Evolutionary conservation across 1,139 yeast species (phyloP).

Genomic region (Taphrina confusa): DNA sequence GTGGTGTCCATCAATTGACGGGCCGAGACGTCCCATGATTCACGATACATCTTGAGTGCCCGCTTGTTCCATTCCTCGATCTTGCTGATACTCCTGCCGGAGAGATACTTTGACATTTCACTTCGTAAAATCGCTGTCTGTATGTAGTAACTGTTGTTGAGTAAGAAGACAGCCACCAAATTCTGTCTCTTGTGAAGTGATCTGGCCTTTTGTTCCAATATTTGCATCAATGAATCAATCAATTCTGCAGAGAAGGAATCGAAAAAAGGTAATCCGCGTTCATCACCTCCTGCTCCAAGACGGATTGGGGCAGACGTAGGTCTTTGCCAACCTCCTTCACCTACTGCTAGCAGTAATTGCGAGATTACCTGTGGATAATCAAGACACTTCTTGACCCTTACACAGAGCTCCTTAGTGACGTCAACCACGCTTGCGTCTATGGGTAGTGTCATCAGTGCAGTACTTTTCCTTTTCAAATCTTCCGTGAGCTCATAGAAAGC

Average conservation of each 20-base stretch:
- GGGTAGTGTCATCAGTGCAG: slow-evolving; percentile 17
- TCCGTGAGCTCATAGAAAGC: slow-evolving; percentile 33
- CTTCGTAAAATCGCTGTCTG: slow-evolving; percentile 8
- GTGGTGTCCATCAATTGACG: slow-evolving; percentile 70
- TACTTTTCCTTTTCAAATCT: slow-evolving; percentile 20
- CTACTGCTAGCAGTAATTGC: slow-evolving; percentile 26
- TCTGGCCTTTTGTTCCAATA: slow-evolving; percentile 34
- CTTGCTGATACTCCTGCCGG: slow-evolving; percentile 45
- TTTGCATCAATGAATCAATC: slow-evolving; percentile 20
- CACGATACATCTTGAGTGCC: slow-evolving; percentile 71
- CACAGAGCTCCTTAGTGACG: slow-evolving; percentile 23
- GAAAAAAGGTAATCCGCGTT: slow-evolving; percentile 2
- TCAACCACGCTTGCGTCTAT: slow-evolving; percentile 30
- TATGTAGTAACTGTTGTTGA: slow-evolving; percentile 31
- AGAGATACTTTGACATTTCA: slow-evolving; percentile 14
- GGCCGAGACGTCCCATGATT: slow-evolving; percentile 74
- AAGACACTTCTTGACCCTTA: slow-evolving; percentile 17
- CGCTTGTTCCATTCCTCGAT: slow-evolving; percentile 70
- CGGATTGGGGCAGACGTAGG: slow-evolving; percentile 7
- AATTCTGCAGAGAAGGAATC: slow-evolving; percentile 23
- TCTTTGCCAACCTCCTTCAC: slow-evolving; percentile 36
- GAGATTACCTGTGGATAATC: slow-evolving; percentile 30
- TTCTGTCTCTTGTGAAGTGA: slow-evolving; percentile 15
- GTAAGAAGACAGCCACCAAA: slow-evolving; percentile 30
- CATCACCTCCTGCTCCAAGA: not conserved